Evolutionary conservation across 495 filamentous ascomycete species (phyloP), one percentile per base, ranked within the genome.

Genomic region (Aspergillus homomorphus): DNA sequence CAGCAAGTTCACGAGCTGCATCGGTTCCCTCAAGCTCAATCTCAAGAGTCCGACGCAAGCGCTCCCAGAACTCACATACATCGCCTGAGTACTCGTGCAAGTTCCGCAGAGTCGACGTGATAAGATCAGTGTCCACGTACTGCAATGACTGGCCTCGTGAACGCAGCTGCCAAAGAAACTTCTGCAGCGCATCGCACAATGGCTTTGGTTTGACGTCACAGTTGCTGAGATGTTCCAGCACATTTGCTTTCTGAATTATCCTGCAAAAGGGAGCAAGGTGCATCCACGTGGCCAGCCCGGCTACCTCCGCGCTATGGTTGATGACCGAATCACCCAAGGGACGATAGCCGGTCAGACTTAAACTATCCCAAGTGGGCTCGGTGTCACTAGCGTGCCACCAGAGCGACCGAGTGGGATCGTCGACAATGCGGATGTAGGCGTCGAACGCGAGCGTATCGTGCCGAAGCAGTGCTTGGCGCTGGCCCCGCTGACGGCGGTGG

Each of bases 301-400:
- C 78, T 12, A 82, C 74, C 60, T 79, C 75, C 20, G 75, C 74
- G 52, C 78, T 80, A 56, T 82, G 77, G 45, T 80, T 74, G 54
- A 79, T 69, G 42, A 74, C 69, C 3, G 75, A 75, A 51, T 76
- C 73, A 16, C 75, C 74, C 33, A 87, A 62, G 5, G 80, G 76
- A 53, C 80, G 80, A 38, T 87, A 78, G 20, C 86, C 84, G 23
- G 85, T 86, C 70, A 83, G 76, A 8, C 76, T 73, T 81, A 81
- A 77, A 62, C 90, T 69, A 82, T 98, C 64, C 90, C 93, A 62
- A 86, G 92, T 76, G 77, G 85, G 61, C 70, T 85, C 68, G 71
- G 87, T 68, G 78, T 92, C 64, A 55, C 80, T 72, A 65, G 73
- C 67, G 62, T 87, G 82, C 72, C 83, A 84, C 84, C 85, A 87